A percentile compares a stretch with the other conserved stretches of the same genome.
Evolutionary conservation across 2,329 filamentous ascomycete genomes (phyloP).

Genomic region (Colletotrichum cordylinicola): DNA sequence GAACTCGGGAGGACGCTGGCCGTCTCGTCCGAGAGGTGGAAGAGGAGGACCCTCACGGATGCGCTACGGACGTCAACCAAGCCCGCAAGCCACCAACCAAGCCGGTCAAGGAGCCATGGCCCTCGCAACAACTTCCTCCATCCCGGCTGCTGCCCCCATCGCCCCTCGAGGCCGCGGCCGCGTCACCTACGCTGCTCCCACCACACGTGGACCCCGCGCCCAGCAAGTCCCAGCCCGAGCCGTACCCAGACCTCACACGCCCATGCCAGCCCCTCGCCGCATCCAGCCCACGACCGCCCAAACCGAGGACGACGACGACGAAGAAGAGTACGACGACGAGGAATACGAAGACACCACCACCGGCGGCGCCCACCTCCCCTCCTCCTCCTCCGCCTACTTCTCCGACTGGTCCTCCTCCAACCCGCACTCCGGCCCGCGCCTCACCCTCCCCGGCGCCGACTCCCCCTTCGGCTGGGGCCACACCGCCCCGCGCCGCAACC

Average conservation of each 20-base stretch:
- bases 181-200: background rate
- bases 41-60: background rate
- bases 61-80: background rate
- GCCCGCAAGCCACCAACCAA: background rate
- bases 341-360: background rate
- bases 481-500: background rate
- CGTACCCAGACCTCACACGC: background rate
- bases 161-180: too few species aligned
- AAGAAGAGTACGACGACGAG: background rate
- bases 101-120: background rate
- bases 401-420: background rate
- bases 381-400: background rate
- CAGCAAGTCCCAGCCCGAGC: background rate
- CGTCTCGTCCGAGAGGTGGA: background rate
- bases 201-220: too few species aligned
- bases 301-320: background rate
- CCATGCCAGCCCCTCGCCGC: background rate
- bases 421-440: background rate
- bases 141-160: background rate
- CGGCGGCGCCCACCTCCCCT: background rate
- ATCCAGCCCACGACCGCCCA: background rate
- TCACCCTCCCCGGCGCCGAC: background rate
- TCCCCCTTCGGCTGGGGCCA: background rate
- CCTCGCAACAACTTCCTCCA: background rate
- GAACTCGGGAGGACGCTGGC: background rate